Percentiles rank a stretch among this genome's conserved stretches.
phyloP scores from a whole-genome alignment of 257 asterid genomes.

The Petrea volubilis region DNA sequence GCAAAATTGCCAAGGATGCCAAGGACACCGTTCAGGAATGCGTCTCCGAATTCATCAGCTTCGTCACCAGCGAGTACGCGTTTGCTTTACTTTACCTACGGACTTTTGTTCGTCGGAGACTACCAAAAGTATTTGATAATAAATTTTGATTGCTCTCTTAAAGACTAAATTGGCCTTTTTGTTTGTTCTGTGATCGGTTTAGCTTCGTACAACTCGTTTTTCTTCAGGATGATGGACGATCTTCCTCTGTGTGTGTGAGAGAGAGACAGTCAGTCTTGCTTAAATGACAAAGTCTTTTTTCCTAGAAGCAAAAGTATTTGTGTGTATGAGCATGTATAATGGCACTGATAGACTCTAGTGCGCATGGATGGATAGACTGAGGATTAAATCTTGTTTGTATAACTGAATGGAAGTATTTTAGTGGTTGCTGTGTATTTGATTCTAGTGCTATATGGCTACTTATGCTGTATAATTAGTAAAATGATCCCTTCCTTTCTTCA shows the following conservation, averaged over 20 bases:
- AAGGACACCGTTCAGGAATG: slow-evolving; percentile 75
- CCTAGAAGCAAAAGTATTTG: not conserved
- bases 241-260: too few relatives aligned
- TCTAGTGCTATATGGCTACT: not conserved
- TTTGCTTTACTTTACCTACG: not conserved
- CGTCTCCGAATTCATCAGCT: slow-evolving; percentile 67
- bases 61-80: slow-evolving; percentile 67
- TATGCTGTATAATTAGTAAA: not conserved
- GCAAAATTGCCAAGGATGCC: slow-evolving; percentile 64
- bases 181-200: not conserved
- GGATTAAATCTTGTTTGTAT: not conserved
- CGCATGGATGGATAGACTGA: not conserved
- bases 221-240: not conserved
- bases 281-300: not conserved
- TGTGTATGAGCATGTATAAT: not conserved
- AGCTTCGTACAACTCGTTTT: not conserved
- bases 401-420: not conserved
- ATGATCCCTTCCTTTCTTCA: too few relatives aligned
- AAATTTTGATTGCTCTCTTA: not conserved
- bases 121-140: not conserved
- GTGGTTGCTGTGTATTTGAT: not conserved
- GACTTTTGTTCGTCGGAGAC: not conserved
- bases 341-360: not conserved
- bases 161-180: not conserved
- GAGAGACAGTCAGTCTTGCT: not conserved